Evolutionary conservation across 768 basidiomycete genomes (phyloP), one percentile per base, ranked within the genome.

Genomic region (Suillus luteus): DNA sequence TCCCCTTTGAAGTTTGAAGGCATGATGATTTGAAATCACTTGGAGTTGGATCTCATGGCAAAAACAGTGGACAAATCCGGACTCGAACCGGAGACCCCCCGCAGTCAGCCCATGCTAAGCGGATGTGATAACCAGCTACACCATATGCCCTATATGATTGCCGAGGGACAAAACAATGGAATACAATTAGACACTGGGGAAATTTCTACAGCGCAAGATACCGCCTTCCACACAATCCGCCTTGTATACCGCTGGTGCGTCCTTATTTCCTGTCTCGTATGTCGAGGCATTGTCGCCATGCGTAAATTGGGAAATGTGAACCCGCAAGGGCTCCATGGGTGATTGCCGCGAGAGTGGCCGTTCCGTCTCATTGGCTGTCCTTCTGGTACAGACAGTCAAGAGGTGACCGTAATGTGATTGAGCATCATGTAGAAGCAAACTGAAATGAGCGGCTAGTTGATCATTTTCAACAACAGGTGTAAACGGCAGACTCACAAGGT

Each of bases 61-160:
- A 71, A 75, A 77, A 68, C 1, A 12, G 62, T 75, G 75, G 75
- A 77, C 75, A 76, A 77, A 76, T 74, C 76, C 76, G 75, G 75
- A 76, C 71, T 76, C 73, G 75, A 76, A 76, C 75, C 73, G 76
- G 76, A 76, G 75, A 76, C 76, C 76, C 72, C 76, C 76, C 75
- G 76, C 75, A 76, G 0, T 46, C 59, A 75, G 69, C 73, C 70
- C 70, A 68, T 76, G 75, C 75, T 76, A 77, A 76, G 75, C 75
- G 75, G 76, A 76, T 76, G 75, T 76, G 75, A 76, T 76, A 76
- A 76, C 75, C 75, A 76, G 73, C 75, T 76, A 76, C 75, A 76
- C 75, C 75, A 76, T 76, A 75, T 76, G 76, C 75, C 75, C 74
- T 11, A 48, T 12, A 5, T 9, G 19, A 43, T 8, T 8, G 5